Evolutionary conservation across 2,329 filamentous ascomycete species (phyloP), one percentile per base, ranked within the genome.

Genomic region (Alternaria solani): DNA sequence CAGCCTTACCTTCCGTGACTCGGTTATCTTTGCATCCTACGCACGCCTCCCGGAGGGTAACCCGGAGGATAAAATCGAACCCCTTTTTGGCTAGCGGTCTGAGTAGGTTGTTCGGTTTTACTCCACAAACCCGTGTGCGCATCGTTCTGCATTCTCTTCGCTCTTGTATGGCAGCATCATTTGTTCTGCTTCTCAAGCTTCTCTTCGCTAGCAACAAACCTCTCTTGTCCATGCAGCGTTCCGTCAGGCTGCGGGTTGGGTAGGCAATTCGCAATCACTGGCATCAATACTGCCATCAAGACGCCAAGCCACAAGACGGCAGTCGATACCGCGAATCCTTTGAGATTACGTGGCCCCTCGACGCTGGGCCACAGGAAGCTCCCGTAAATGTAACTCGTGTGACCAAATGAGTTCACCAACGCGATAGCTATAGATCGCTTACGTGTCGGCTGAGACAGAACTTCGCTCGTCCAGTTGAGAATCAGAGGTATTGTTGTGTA

Each of bases 401-500:
- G 41, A 28, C 59, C 59, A 32, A 48, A 44, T 4, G 23, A 47
- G 42, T 61, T 61, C 14, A 61, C 48, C 7, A 54, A 18, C n/a
- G 59, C 59, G 3, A 61, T 47, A 11, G 41, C 38, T 20, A 59
- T 56, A 7, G 55, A 43, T 16, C 58, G 36, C 46, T 58, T 61
- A 16, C 56, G 44, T 25, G 54, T 41, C 34, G 55, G 55, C 34
- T 51, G 55, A 7, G 55, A 57, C 34, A 38, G 34, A 18, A 38
- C 16, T 38, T 38, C 34, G 16, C 34, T 38, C 6, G 16, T 38
- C 34, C 34, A 38, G 34, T 38, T 38, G 16, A n/a, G 34, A n/a
- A 38, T 38, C 38, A 78, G 67, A 8, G 76, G 74, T 3, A 78
- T 61, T 1, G 76, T 71, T 3, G 66, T 67, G 63, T 75, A 80